Conservation (phyloP, 768 basidiomycete species). For the Russula griseocarnosa region DNA sequence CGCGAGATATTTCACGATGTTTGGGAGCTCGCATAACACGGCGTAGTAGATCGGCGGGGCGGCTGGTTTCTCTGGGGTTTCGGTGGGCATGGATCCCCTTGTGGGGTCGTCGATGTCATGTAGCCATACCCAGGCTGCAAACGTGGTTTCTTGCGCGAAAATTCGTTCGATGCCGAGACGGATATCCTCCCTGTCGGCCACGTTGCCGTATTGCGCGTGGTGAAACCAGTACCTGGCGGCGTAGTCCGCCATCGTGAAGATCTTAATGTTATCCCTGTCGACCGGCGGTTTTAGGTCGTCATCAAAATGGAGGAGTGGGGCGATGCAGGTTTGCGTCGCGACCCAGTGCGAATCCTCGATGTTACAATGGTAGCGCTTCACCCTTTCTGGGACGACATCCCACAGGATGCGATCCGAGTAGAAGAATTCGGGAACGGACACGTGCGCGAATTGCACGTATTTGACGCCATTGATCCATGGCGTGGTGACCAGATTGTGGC, state of each 20-base stretch:
- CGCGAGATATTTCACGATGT: conserved; percentile 12
- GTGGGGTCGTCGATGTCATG: conserved; percentile 18
- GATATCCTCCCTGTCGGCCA: conserved; percentile 10
- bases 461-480: conserved; percentile 3
- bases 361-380: conserved; percentile 11
- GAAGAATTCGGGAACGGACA: conserved; percentile 9
- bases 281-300: conserved; percentile 3
- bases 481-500: conserved; percentile 13
- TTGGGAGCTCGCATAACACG: conserved; percentile 12
- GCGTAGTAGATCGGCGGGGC: conserved; percentile 18
- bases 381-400: not conserved
- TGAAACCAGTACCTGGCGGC: conserved; percentile 12
- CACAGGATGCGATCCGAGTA: conserved; percentile 12
- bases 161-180: conserved; percentile 19
- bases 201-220: conserved; percentile 4
- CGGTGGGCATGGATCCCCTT: conserved; percentile 9
- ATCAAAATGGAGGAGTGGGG: conserved; percentile 18
- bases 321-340: conserved; percentile 13
- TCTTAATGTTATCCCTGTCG: conserved; percentile 13
- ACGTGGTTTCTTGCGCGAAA: conserved; percentile 7
- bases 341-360: conserved; percentile 16
- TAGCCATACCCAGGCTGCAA: conserved; percentile 19
- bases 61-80: not conserved
- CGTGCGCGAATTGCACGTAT: conserved; percentile 19
- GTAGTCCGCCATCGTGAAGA: conserved; percentile 21